Evolutionary conservation across 495 filamentous ascomycete species (phyloP).

Genomic region (Penicillium arizonense): DNA sequence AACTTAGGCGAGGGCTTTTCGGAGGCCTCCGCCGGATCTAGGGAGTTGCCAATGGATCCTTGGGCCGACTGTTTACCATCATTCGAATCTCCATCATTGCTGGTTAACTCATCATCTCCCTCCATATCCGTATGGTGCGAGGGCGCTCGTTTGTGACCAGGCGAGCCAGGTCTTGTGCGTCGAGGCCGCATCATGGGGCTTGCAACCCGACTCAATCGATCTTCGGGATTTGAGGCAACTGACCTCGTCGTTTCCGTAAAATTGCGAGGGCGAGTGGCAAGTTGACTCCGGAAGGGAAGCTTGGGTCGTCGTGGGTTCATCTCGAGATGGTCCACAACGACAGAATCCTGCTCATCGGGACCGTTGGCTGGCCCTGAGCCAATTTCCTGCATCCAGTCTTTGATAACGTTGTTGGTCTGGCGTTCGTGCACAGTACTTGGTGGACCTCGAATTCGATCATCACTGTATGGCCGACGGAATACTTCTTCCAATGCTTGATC

Average conservation of each 20-base stretch:
- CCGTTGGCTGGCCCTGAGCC: conserved; percentile 62
- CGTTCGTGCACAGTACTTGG: conserved; percentile 56
- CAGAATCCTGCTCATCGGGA: conserved; percentile 60
- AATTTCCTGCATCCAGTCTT: conserved; percentile 81
- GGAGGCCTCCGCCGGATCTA: conserved; percentile 9
- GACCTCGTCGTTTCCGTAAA: conserved; percentile 53
- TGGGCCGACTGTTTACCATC: conserved; percentile 33
- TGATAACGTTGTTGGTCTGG: conserved; percentile 72
- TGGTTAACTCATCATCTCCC: conserved; percentile 88
- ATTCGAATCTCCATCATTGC: conserved; percentile 60
- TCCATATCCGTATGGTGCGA: conserved; percentile 72
- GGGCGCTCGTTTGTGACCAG: conserved; percentile 31
- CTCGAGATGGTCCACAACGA: conserved; percentile 59
- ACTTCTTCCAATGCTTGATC: conserved; percentile 91
- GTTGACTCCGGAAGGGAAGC: conserved; percentile 31
- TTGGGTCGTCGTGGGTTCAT: conserved; percentile 31
- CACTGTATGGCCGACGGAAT: conserved; percentile 63
- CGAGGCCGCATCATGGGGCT: conserved; percentile 32
- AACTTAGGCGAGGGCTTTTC: conserved; percentile 38
- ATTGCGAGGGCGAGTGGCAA: conserved; percentile 37
- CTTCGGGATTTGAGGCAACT: conserved; percentile 59
- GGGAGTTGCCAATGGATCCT: conserved; percentile 26
- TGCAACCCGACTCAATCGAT: conserved; percentile 30
- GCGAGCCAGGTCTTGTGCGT: conserved; percentile 22
- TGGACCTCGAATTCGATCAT: conserved; percentile 41